Conservation (phyloP, 106 monocot genomes). For the Posidonia australis region DNA sequence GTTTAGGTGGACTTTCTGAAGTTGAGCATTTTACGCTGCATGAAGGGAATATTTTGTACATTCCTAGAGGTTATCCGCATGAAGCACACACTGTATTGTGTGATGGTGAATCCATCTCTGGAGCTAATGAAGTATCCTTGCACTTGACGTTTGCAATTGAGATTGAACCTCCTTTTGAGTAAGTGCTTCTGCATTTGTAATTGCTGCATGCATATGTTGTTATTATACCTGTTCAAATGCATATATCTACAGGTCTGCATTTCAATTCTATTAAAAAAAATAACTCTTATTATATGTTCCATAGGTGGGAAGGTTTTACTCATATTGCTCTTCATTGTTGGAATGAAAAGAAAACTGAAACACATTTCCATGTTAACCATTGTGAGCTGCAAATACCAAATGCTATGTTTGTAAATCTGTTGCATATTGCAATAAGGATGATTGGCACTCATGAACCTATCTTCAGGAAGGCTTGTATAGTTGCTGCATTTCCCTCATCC, state of each 20-base stretch:
- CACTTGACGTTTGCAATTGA: conserved; percentile 92
- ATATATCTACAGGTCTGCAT: neutral
- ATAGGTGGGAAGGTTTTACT: conserved; percentile 89
- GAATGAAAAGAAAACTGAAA: conserved; percentile 36
- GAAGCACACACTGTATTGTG: conserved; percentile 54
- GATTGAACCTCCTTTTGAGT: conserved; percentile 91
- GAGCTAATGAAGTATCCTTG: conserved; percentile 30
- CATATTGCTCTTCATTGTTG: conserved; percentile 78
- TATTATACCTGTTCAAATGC: neutral
- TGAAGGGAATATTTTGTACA: conserved; percentile 72
- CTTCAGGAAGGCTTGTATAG: conserved; percentile 75
- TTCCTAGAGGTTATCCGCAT: conserved; percentile 81
- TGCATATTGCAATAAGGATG: conserved; percentile 57
- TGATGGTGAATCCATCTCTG: conserved; percentile 8
- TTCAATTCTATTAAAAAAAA: neutral
- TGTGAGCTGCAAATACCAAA: conserved; percentile 10
- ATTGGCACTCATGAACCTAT: conserved; percentile 34
- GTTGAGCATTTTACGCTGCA: conserved; percentile 24
- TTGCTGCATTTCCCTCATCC: conserved; percentile 37
- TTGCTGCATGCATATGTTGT: neutral
- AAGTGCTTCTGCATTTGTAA: conserved; percentile 16
- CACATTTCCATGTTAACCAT: conserved; percentile 2
- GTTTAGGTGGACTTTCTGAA: conserved; percentile 10
- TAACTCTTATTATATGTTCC: neutral
- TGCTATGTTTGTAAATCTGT: conserved; percentile 32